phyloP scores from a whole-genome alignment of 1,139 yeast species.

The Suhomyces wounanorum region DNA sequence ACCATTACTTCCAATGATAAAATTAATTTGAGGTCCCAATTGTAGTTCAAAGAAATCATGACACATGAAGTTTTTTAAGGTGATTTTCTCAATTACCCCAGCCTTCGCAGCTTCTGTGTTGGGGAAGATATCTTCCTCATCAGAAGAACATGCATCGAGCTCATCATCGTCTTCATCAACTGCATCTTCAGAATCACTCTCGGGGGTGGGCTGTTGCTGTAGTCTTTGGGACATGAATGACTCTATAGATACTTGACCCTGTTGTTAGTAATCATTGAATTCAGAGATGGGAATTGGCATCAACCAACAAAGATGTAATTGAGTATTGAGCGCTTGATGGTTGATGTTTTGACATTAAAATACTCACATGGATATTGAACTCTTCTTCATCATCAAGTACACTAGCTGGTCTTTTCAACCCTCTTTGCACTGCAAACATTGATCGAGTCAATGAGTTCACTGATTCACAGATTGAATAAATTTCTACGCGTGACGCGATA shows the following conservation, averaged over 20 bases:
- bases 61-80: constrained; percentile 74
- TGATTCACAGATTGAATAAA: neutral
- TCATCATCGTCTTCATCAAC: constrained; percentile 8
- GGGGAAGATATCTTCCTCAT: constrained; percentile 19
- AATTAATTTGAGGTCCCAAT: constrained; percentile 83
- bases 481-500: constrained; percentile 1
- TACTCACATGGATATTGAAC: constrained; percentile 8
- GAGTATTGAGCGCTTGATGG: no score
- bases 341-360: neutral
- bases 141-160: constrained; percentile 8
- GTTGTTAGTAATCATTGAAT: constrained; percentile 7
- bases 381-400: constrained; percentile 4
- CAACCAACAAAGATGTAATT: neutral
- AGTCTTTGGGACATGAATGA: constrained; percentile 11
- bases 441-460: neutral
- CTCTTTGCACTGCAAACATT: constrained; percentile 7
- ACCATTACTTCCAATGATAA: constrained; percentile 93
- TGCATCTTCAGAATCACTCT: constrained; percentile 8
- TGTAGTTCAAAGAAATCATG: constrained; percentile 77
- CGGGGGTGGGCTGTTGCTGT: constrained; percentile 2
- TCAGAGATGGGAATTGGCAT: neutral
- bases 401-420: constrained; percentile 9
- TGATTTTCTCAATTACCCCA: constrained; percentile 59
- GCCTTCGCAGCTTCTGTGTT: constrained; percentile 43
- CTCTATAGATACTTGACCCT: constrained; percentile 10